Base-by-base conservation (phyloP, 306 rosid genomes). In the Macrotyloma uniflorum region DNA sequence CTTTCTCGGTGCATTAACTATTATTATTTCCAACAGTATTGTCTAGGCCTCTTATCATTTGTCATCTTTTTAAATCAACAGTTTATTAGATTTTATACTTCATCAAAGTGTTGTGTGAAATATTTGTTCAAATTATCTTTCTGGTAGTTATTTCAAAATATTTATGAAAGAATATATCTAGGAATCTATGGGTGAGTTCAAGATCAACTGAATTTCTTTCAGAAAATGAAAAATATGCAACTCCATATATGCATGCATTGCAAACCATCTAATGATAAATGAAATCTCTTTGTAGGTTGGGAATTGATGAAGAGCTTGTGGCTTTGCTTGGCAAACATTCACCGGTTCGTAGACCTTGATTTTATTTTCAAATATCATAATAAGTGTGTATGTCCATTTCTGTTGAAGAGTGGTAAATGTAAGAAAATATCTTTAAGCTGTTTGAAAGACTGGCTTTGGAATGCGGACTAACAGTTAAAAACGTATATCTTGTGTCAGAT, bases 291-390 rank as follows among this genome's bases (percentile, higher is more conserved):
- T 50, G 65, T 79, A 94, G 97, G 89, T 83, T 95, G 76, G 98
- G 98, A 57, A 95, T 95, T 47, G 98, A 92, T 79, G 98, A 94
- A 88, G 97, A 90, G 86, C 97, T 94, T 57, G 98, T 94, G 59
- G 89, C 91, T 47, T 72, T 92, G 84, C 97, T 94, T 12, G 97
- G 98, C 59, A 86, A 94, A 59, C 67, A 90, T 85, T 95, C 98
- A 18, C 93, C 91, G 86, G 98, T 94, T 70, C 16, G 93, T 87
- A 63, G 49, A 74, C 46, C 50, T 51, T 36, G n/a, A 54, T 57
- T 79, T 83, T 76, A 45, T 57, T 75, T 53, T 72, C 28, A 26
- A 26, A 26, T 26, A 26, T 26, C 28, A 26, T n/a, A 26, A 1
- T 26, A 26, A 26, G 28, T 50, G 15, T 5, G 11, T 79, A 6